These are phyloP conservation scores for Hansfordia pulvinata DNA, from an alignment of 2,329 filamentous ascomycete genomes.

Conservation along the genomic window DNA sequence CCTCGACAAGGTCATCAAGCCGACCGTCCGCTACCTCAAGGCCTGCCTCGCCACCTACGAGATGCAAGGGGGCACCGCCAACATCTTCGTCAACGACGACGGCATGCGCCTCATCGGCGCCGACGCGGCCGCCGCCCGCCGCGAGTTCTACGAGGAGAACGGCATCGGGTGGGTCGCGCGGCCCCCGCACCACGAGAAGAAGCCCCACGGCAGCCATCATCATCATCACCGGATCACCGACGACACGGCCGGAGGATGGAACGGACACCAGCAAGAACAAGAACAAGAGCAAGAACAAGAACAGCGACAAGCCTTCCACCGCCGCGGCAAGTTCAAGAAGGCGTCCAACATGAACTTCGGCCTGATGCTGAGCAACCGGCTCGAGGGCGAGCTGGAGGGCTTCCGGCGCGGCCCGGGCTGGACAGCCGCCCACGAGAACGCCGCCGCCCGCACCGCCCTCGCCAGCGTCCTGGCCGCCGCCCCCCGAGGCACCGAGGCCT, in stretches of 20 bases:
- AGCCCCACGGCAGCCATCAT: conserved; percentile 30
- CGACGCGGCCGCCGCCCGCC: conserved; percentile 31
- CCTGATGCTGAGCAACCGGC: conserved; percentile 52
- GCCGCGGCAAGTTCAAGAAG: conserved; percentile 56
- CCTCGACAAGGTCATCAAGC: conserved; percentile 33
- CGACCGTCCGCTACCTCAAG: conserved; percentile 40
- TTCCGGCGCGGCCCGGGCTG: conserved; percentile 46
- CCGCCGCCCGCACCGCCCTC: conserved; percentile 51
- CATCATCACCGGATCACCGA: no score
- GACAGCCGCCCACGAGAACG: conserved; percentile 55
- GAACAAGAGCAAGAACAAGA: no score
- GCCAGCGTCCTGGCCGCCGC: conserved; percentile 53
- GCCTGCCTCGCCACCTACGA: conserved; percentile 46
- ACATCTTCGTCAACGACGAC: conserved; percentile 56
- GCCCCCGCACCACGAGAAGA: conserved; percentile 35
- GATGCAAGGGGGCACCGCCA: conserved; percentile 50
- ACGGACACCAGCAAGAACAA: no score
- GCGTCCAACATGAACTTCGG: conserved; percentile 64
- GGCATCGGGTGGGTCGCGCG: conserved; percentile 43
- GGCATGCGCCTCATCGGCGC: conserved; percentile 47
- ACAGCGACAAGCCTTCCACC: conserved; percentile 42
- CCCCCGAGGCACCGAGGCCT: conserved; percentile 58
- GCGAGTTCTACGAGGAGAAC: conserved; percentile 42
- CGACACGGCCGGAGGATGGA: no score
- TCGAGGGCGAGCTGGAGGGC: conserved; percentile 52